These are phyloP conservation scores for Cryptococcus depauperatus DNA, from an alignment of 1,284 basidiomycete genomes.

Conservation along the genomic window DNA sequence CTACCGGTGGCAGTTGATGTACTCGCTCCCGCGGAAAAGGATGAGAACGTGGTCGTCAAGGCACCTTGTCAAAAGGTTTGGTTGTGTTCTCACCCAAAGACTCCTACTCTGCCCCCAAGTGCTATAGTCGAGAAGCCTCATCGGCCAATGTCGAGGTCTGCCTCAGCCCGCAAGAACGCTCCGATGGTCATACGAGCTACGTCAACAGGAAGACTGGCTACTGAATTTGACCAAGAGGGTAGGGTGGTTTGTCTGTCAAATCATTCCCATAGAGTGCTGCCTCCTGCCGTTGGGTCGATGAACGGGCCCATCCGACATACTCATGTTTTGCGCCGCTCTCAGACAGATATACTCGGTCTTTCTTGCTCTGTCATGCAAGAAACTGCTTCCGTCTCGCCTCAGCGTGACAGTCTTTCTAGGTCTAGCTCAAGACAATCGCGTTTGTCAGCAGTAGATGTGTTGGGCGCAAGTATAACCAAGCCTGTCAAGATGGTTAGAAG, in stretches of 20 bases:
- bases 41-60: no score
- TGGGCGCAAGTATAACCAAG: no score
- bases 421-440: no score
- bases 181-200: slow-evolving; percentile 14
- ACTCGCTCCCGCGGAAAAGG: not conserved
- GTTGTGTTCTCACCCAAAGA: not conserved
- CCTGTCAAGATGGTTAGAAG: no score
- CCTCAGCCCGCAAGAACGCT: not conserved
- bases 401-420: no score
- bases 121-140: not conserved
- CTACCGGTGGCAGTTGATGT: not conserved
- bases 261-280: slow-evolving; percentile 18
- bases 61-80: not conserved
- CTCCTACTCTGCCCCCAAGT: not conserved
- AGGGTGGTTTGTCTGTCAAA: slow-evolving; percentile 12
- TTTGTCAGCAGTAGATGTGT: no score
- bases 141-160: not conserved
- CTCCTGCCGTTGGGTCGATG: no score
- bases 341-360: no score
- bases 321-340: no score
- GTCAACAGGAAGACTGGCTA: slow-evolving; percentile 17
- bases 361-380: no score
- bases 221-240: slow-evolving; percentile 16
- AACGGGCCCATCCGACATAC: no score
- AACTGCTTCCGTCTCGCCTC: not conserved